phyloP scores from a whole-genome alignment of 352 stramenopile species.

The Phytophthora capsici region DNA sequence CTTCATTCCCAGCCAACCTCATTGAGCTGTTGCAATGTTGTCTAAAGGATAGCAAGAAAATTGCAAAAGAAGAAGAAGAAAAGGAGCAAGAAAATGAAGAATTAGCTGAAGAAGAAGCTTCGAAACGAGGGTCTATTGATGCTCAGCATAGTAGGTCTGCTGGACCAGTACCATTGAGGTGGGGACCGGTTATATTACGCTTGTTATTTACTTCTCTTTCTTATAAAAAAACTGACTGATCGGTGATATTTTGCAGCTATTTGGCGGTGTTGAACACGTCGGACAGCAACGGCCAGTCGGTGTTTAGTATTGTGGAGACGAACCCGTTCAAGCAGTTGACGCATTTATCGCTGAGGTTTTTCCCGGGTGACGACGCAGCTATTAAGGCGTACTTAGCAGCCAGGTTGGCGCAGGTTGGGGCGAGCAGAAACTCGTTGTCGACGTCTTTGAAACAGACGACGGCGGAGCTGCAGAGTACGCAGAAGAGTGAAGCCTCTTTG shows the following conservation, averaged over 20 bases:
- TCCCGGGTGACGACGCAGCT: slow-evolving; percentile 81
- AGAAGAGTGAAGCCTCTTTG: slow-evolving; percentile 49
- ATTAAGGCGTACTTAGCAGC: slow-evolving; percentile 93
- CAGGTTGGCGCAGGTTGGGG: slow-evolving; percentile 83
- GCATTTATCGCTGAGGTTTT: slow-evolving; percentile 91
- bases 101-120: slow-evolving; percentile 8
- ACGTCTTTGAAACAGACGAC: slow-evolving; percentile 53
- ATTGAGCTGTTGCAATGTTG: slow-evolving; percentile 93
- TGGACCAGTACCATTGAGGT: slow-evolving; percentile 76
- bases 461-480: slow-evolving; percentile 47
- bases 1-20: slow-evolving; percentile 90
- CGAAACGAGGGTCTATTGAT: slow-evolving; percentile 8
- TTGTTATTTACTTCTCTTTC: too few species aligned
- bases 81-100: slow-evolving; percentile 8
- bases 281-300: slow-evolving; percentile 60
- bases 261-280: slow-evolving; percentile 83
- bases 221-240: too few species aligned
- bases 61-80: slow-evolving; percentile 31
- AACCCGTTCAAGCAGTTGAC: slow-evolving; percentile 96
- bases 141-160: slow-evolving; percentile 46
- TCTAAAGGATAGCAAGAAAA: slow-evolving; percentile 70
- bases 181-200: neutral
- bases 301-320: slow-evolving; percentile 95
- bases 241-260: slow-evolving; percentile 50
- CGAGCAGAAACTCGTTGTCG: slow-evolving; percentile 50